Evolutionary conservation across 1,139 yeast genomes (phyloP).

Genomic region (Yamadazyma jaroonii): DNA sequence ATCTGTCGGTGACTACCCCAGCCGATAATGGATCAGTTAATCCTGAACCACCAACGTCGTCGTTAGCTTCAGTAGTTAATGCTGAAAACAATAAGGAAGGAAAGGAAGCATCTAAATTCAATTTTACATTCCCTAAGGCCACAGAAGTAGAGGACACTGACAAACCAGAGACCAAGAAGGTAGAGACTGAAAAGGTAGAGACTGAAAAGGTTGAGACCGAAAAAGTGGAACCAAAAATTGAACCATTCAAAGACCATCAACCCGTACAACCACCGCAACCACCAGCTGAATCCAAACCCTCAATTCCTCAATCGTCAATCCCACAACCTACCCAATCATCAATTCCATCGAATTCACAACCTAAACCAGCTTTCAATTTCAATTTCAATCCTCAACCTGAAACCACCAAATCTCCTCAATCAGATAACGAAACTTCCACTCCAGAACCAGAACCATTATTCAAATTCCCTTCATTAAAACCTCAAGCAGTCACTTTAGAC

Average conservation of each 20-base stretch:
- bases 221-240: no score
- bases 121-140: not conserved
- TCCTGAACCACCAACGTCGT: conserved; percentile 7
- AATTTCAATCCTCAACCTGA: not conserved
- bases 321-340: not conserved
- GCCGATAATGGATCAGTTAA: conserved; percentile 13
- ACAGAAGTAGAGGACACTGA: not conserved
- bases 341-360: not conserved
- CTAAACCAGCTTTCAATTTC: not conserved
- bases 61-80: conserved; percentile 4
- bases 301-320: no score
- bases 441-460: conserved; percentile 1
- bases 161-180: not conserved
- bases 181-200: no score
- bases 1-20: conserved; percentile 15
- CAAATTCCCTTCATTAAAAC: conserved; percentile 7
- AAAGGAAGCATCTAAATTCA: not conserved
- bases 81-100: conserved; percentile 1
- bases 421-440: not conserved
- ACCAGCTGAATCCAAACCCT: not conserved
- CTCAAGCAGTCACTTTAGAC: conserved; percentile 20
- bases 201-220: no score
- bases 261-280: no score
- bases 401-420: not conserved
- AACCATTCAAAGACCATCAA: no score